Conservation (phyloP, 371 early-diverging fungal species). For the Lichtheimia ornata region DNA sequence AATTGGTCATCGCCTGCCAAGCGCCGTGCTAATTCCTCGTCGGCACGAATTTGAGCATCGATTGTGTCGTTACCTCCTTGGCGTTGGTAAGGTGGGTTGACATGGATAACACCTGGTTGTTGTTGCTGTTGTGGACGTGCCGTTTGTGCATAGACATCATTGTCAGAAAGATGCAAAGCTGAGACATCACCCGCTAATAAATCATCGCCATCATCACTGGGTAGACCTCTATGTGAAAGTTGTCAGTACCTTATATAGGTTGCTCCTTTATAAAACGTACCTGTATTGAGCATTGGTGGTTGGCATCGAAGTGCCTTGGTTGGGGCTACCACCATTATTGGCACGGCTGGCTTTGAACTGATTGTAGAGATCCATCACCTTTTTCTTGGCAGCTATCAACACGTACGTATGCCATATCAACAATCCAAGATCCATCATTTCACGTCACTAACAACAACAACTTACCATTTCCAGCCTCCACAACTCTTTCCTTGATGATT, state of each 20-base stretch:
- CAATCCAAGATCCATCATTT: background rate
- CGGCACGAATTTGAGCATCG: slow-evolving; percentile 43
- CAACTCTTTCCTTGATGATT: slow-evolving; percentile 49
- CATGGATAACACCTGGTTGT: slow-evolving; percentile 22
- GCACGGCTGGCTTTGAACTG: slow-evolving; percentile 40
- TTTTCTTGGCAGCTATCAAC: slow-evolving; percentile 48
- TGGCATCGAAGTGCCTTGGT: slow-evolving; percentile 30
- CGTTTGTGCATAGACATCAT: slow-evolving; percentile 50
- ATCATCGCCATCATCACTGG: slow-evolving; percentile 48
- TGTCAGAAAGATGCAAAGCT: slow-evolving; percentile 50
- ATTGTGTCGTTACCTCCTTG: slow-evolving; percentile 9
- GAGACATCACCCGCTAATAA: slow-evolving; percentile 49
- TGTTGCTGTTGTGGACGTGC: slow-evolving; percentile 2
- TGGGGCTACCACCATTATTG: slow-evolving; percentile 11
- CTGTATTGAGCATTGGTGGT: slow-evolving; percentile 48
- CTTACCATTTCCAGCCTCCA: slow-evolving; percentile 52
- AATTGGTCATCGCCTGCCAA: slow-evolving; percentile 35
- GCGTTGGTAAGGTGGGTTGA: slow-evolving; percentile 22
- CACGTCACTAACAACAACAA: too few species aligned
- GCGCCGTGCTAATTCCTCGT: slow-evolving; percentile 47
- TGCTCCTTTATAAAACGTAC: slow-evolving; percentile 12
- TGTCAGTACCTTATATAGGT: too few species aligned
- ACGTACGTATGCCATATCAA: background rate
- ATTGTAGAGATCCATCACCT: slow-evolving; percentile 46
- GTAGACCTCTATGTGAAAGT: slow-evolving; percentile 29